Evolutionary conservation across 1,139 yeast genomes (phyloP).

Genomic region (Candida labiduridarum): DNA sequence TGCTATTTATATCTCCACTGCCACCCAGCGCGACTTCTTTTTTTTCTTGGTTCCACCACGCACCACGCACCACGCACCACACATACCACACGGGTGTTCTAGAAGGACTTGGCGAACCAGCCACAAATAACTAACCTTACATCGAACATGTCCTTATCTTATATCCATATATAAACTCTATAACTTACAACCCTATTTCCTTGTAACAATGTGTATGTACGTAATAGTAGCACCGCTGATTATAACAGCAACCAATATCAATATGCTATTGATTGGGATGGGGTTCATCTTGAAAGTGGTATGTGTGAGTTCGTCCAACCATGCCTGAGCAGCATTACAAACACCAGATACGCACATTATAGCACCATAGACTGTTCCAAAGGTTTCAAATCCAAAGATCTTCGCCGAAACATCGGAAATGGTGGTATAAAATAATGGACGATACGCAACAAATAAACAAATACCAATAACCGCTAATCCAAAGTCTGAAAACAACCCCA

Average conservation of each 20-base stretch:
- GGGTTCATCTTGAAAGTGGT: constrained; percentile 45
- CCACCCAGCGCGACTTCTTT: not conserved
- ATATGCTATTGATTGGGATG: constrained; percentile 36
- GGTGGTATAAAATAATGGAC: constrained; percentile 50
- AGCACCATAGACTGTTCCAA: constrained; percentile 51
- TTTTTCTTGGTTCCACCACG: not conserved
- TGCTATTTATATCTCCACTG: not conserved
- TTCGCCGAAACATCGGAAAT: constrained; percentile 50
- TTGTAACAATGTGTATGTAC: constrained; percentile 26
- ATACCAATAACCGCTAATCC: constrained; percentile 36
- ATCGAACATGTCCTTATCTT: not conserved
- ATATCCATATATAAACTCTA: not conserved
- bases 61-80: not conserved
- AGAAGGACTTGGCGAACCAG: not conserved
- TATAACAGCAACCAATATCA: constrained; percentile 30
- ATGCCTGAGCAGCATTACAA: constrained; percentile 39
- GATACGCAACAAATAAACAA: constrained; percentile 41
- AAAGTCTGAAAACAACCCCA: constrained; percentile 37
- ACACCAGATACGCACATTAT: constrained; percentile 43
- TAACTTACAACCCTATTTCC: not conserved
- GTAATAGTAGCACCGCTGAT: constrained; percentile 33
- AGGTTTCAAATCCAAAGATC: constrained; percentile 51
- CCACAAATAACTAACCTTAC: not conserved
- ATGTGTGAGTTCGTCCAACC: constrained; percentile 44
- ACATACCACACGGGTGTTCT: not conserved